A percentile compares a stretch with the other conserved stretches of the same genome.
Conservation (phyloP, 176 grass and related monocot species). For the Triticum aestivum region IWGSC_CS_RefSeq_v2.1 NC_057812.1:3975938-3976437, state of each 20-base stretch:
- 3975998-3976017: neutral
- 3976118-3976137: neutral
- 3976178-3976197: neutral
- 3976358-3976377: neutral
- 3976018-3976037: neutral
- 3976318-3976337: neutral
- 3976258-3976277: neutral
- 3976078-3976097: neutral
- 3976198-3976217: neutral
- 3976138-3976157: slow-evolving; percentile 1
- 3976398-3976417: slow-evolving; percentile 1
- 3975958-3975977: neutral
- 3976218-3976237: neutral
- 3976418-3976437: neutral
- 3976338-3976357: neutral
- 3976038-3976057: neutral
- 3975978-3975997: neutral
- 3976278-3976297: too few relatives aligned
- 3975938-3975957: neutral
- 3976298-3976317: neutral
- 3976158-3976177: neutral
- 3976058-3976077: neutral
- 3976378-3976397: neutral
- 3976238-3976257: neutral
- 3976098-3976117: neutral